Conservation (phyloP, 2,329 filamentous ascomycete genomes). For the Teratosphaeria zuluensis region DNA sequence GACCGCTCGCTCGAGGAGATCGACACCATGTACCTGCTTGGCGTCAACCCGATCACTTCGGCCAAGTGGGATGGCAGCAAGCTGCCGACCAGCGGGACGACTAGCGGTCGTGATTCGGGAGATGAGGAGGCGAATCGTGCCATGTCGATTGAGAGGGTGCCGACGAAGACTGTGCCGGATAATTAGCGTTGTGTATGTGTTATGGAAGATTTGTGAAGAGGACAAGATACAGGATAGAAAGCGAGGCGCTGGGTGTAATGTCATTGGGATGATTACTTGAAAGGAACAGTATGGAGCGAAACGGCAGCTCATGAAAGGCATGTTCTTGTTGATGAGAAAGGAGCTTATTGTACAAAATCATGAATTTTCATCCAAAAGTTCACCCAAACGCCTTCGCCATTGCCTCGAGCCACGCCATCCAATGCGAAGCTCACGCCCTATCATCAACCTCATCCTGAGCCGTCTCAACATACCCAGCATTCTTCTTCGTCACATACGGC, state of each 20-base stretch:
- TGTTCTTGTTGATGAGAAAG: neutral
- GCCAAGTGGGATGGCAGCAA: slow-evolving; percentile 19
- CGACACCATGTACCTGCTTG: slow-evolving; percentile 30
- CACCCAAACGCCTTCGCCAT: neutral
- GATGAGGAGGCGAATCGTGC: slow-evolving; percentile 14
- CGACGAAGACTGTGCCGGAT: slow-evolving; percentile 9
- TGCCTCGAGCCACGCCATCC: neutral
- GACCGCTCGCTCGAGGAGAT: slow-evolving; percentile 31
- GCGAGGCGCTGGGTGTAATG: neutral
- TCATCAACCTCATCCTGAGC: slow-evolving; percentile 19
- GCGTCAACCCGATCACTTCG: slow-evolving; percentile 25
- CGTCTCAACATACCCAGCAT: slow-evolving; percentile 12
- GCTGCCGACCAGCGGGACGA: slow-evolving; percentile 17
- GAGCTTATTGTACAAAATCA: neutral
- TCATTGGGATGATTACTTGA: neutral
- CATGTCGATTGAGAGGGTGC: slow-evolving; percentile 13
- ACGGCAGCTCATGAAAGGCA: neutral
- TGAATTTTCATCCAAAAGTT: neutral
- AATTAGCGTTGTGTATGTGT: neutral
- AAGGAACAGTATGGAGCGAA: neutral
- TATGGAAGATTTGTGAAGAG: neutral
- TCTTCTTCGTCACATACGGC: slow-evolving; percentile 19
- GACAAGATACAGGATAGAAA: neutral
- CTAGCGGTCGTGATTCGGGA: slow-evolving; percentile 21
- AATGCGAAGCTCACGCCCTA: neutral